Evolutionary conservation across 352 stramenopile species (phyloP).

Genomic region (Thalassiosira ordinaria): DNA sequence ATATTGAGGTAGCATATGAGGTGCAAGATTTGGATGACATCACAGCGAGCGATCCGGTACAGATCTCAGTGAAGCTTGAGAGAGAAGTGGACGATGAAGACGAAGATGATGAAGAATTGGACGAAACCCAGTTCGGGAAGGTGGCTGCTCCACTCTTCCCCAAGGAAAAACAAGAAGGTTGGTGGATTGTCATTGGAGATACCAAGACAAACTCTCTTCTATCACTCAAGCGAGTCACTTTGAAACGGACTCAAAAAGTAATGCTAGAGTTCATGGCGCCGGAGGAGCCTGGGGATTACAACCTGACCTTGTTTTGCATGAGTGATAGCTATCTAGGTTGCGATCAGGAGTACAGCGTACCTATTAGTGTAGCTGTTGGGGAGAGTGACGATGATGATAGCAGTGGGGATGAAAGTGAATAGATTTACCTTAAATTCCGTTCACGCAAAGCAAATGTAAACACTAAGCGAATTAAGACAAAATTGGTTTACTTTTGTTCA

Average conservation of each 20-base stretch:
- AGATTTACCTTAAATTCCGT: too few species aligned
- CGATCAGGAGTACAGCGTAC: constrained; percentile 96
- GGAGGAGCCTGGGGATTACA: constrained; percentile 92
- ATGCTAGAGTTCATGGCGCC: constrained; percentile 96
- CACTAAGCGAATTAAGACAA: too few species aligned
- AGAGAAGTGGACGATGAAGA: constrained; percentile 92
- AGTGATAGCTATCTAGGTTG: constrained; percentile 98
- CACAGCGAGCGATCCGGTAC: constrained; percentile 90
- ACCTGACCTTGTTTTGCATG: constrained; percentile 98
- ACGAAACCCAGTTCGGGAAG: constrained; percentile 71
- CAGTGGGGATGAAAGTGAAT: constrained; percentile 14
- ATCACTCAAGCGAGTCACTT: constrained; percentile 96
- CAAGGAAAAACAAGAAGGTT: constrained; percentile 94
- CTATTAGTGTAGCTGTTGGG: constrained; percentile 84
- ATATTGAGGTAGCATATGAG: constrained; percentile 94
- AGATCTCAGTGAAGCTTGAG: constrained; percentile 90
- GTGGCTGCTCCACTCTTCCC: constrained; percentile 87
- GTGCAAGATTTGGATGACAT: constrained; percentile 92
- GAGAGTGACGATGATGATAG: constrained; percentile 77
- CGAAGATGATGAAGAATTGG: constrained; percentile 87
- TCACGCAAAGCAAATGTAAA: too few species aligned
- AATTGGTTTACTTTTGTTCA: too few species aligned
- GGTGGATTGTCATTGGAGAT: constrained; percentile 98
- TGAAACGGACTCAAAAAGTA: constrained; percentile 89
- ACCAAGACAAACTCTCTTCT: constrained; percentile 94